Percentiles rank a stretch among this genome's conserved stretches.
Conservation (phyloP, 2,329 filamentous ascomycete species). For the Penicillium rolfsii region DNA sequence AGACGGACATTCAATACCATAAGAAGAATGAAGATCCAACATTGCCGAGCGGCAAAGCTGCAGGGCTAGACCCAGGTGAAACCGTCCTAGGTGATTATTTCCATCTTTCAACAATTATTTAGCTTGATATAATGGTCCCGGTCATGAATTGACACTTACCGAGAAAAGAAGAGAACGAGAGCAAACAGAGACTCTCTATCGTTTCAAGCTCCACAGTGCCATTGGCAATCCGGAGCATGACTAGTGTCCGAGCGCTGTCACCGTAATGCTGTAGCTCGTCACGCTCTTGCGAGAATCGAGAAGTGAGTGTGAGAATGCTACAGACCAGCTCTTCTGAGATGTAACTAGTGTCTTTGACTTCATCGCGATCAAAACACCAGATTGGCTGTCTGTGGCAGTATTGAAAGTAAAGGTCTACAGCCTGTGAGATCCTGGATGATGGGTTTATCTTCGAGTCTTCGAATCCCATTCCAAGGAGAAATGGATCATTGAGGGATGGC, state of each 20-base stretch:
- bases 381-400: conserved; percentile 44
- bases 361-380: conserved; percentile 43
- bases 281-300: conserved; percentile 36
- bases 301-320: conserved; percentile 39
- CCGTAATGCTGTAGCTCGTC: conserved; percentile 41
- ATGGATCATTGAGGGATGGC: conserved; percentile 24
- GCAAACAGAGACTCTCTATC: conserved; percentile 56
- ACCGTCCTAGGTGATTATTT: conserved; percentile 54
- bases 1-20: conserved; percentile 40
- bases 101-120: conserved; percentile 45
- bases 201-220: conserved; percentile 55
- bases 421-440: conserved; percentile 29
- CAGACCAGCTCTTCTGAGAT: conserved; percentile 40
- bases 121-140: background rate
- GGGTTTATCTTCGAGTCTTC: conserved; percentile 32
- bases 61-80: conserved; percentile 55
- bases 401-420: conserved; percentile 41
- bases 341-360: conserved; percentile 33
- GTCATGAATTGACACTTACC: conserved; percentile 37
- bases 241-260: conserved; percentile 41
- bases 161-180: conserved; percentile 56
- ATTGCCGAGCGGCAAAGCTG: conserved; percentile 57
- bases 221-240: conserved; percentile 57
- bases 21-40: conserved; percentile 51
- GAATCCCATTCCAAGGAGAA: conserved; percentile 28